Evolutionary conservation across 2,329 filamentous ascomycete species (phyloP).

Genomic region (Onygena corvina): DNA sequence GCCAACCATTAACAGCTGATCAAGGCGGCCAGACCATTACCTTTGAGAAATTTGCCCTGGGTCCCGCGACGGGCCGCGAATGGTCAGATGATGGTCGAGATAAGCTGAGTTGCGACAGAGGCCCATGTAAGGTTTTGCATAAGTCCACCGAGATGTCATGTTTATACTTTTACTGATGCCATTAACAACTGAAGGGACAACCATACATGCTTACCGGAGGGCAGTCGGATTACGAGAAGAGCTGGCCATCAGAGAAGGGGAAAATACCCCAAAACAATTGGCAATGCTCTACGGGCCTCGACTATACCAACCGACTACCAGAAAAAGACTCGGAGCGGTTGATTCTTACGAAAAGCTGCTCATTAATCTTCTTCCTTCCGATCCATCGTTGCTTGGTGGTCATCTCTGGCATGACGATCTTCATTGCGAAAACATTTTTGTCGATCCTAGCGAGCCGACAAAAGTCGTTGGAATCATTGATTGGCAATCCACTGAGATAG

Average conservation of each 20-base stretch:
- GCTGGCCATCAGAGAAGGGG: slow-evolving; percentile 19
- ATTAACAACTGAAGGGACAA: slow-evolving; percentile 18
- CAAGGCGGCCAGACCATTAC: neutral
- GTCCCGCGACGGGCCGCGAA: slow-evolving; percentile 26
- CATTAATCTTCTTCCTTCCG: slow-evolving; percentile 6
- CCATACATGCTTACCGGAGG: slow-evolving; percentile 22
- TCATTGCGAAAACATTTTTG: slow-evolving; percentile 32
- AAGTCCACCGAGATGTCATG: slow-evolving; percentile 7
- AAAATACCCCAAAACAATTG: slow-evolving; percentile 13
- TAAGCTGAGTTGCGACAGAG: slow-evolving; percentile 24
- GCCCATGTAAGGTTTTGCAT: slow-evolving; percentile 32
- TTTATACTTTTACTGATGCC: neutral
- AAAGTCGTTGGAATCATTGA: slow-evolving; percentile 20
- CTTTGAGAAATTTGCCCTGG: slow-evolving; percentile 25
- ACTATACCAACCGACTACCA: slow-evolving; percentile 25
- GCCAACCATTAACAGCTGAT: slow-evolving; percentile 9
- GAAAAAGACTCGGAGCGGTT: slow-evolving; percentile 17
- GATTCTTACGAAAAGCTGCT: slow-evolving; percentile 10
- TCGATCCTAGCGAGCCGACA: slow-evolving; percentile 16
- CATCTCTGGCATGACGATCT: slow-evolving; percentile 33
- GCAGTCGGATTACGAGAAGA: slow-evolving; percentile 27
- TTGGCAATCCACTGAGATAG: slow-evolving; percentile 19
- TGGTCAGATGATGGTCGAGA: slow-evolving; percentile 25
- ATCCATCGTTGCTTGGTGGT: slow-evolving; percentile 14
- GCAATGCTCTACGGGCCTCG: slow-evolving; percentile 28